These are phyloP conservation scores for Xylariales sp. DNA, from an alignment of 2,329 filamentous ascomycete genomes.

Conservation along the genomic window DNA sequence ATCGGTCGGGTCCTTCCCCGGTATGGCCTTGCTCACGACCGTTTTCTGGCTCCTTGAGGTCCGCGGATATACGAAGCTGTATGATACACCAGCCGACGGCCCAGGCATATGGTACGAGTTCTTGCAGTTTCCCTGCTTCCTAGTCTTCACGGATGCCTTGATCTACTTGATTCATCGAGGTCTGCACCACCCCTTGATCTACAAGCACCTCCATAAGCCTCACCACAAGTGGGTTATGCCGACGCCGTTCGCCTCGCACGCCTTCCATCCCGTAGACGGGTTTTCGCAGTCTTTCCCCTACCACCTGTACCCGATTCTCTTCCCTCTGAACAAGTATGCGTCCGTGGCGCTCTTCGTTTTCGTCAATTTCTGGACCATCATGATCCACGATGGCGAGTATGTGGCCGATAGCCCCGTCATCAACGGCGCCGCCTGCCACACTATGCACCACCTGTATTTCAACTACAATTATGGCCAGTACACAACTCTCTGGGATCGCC, in stretches of 20 bases:
- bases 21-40: constrained; percentile 84
- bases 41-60: constrained; percentile 87
- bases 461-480: constrained; percentile 96
- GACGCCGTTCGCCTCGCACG: constrained; percentile 89
- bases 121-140: constrained; percentile 84
- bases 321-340: constrained; percentile 90
- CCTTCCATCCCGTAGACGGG: constrained; percentile 94
- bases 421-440: constrained; percentile 95
- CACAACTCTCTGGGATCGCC: constrained; percentile 89
- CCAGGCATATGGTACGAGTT: constrained; percentile 83
- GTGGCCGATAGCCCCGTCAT: constrained; percentile 89
- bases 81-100: constrained; percentile 80
- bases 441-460: constrained; percentile 88
- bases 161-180: constrained; percentile 86
- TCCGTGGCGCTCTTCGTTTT: constrained; percentile 89
- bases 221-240: constrained; percentile 99
- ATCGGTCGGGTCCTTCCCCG: constrained; percentile 79
- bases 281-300: constrained; percentile 91
- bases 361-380: constrained; percentile 96
- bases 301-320: constrained; percentile 91
- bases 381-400: constrained; percentile 97
- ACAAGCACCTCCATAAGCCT: constrained; percentile 93
- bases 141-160: constrained; percentile 79
- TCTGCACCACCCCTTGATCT: constrained; percentile 78
- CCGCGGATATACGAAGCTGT: constrained; percentile 86